These are phyloP conservation scores for Penicillium samsonianum DNA, from an alignment of 495 filamentous ascomycete genomes.

Conservation along the genomic window DNA sequence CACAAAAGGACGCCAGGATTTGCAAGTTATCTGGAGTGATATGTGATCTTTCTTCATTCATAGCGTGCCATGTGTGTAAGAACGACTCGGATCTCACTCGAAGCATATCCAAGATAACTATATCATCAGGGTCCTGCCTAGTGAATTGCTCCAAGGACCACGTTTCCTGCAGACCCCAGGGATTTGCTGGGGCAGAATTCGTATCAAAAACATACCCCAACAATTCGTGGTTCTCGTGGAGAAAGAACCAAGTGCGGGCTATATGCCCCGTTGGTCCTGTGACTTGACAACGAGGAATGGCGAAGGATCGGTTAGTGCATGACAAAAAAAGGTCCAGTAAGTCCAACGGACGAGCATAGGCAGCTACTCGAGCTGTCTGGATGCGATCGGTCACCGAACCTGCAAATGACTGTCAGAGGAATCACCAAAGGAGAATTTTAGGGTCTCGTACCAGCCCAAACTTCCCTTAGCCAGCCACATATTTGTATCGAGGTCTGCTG, in stretches of 20 bases:
- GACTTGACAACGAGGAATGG: slow-evolving; percentile 21
- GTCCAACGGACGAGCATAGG: slow-evolving; percentile 43
- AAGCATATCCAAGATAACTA: slow-evolving; percentile 47
- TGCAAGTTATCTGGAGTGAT: slow-evolving; percentile 50
- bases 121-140: slow-evolving; percentile 43
- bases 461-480: slow-evolving; percentile 75
- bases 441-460: slow-evolving; percentile 67
- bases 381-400: slow-evolving; percentile 40
- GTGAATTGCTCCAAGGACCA: slow-evolving; percentile 25
- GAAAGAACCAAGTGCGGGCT: slow-evolving; percentile 39
- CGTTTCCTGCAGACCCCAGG: slow-evolving; percentile 29
- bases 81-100: slow-evolving; percentile 47
- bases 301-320: slow-evolving; percentile 42
- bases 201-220: slow-evolving; percentile 43
- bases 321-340: slow-evolving; percentile 41
- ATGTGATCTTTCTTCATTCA: slow-evolving; percentile 44
- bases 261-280: slow-evolving; percentile 34
- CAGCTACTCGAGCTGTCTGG: slow-evolving; percentile 44
- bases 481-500: slow-evolving; percentile 66
- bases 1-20: slow-evolving; percentile 48
- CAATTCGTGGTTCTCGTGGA: slow-evolving; percentile 34
- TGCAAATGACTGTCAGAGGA: slow-evolving; percentile 21
- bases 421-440: not conserved
- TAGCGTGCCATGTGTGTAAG: slow-evolving; percentile 44
- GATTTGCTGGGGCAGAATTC: slow-evolving; percentile 22